Percentiles rank a stretch among this genome's conserved stretches.
Conservation (phyloP, 441 rosid genomes). For the Populus hybrid region DNA sequence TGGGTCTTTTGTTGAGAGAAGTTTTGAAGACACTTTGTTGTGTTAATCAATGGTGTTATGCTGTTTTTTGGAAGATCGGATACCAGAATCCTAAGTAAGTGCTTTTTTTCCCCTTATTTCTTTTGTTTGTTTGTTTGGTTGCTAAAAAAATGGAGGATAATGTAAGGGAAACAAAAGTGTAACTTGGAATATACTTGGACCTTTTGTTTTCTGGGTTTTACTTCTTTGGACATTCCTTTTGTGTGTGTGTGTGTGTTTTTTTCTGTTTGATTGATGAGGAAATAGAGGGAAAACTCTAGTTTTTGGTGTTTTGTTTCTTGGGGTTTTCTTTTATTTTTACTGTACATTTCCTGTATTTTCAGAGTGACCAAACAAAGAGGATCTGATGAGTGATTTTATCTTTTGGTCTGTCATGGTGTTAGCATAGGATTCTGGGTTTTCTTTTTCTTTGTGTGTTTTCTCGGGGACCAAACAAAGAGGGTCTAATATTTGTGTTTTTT, state of each 20-base stretch:
- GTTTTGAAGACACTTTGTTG: slow-evolving; percentile 71
- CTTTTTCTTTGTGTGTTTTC: slow-evolving; percentile 8
- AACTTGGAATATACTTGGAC: background rate
- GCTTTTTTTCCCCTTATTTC: background rate
- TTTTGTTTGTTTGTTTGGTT: slow-evolving; percentile 13
- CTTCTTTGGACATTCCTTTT: background rate
- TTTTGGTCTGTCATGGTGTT: background rate
- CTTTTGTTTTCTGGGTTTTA: background rate
- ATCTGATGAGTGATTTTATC: background rate
- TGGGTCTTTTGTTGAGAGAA: slow-evolving; percentile 55
- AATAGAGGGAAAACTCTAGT: too few relatives aligned
- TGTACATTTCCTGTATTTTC: slow-evolving; percentile 1
- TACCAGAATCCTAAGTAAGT: slow-evolving; percentile 81
- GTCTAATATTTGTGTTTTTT: slow-evolving; percentile 1
- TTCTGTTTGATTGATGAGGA: too few relatives aligned
- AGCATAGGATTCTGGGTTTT: background rate
- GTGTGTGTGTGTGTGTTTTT: too few relatives aligned
- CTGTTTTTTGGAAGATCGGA: slow-evolving; percentile 95
- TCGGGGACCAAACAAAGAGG: slow-evolving; percentile 20
- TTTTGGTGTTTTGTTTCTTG: background rate
- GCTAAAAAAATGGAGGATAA: background rate
- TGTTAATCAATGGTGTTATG: slow-evolving; percentile 74
- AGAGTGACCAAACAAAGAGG: background rate
- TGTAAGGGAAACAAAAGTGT: background rate
- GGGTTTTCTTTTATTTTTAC: background rate